Evolutionary conservation across 208 protist genomes (phyloP).

Genomic region (Wallacemonas sp.): DNA sequence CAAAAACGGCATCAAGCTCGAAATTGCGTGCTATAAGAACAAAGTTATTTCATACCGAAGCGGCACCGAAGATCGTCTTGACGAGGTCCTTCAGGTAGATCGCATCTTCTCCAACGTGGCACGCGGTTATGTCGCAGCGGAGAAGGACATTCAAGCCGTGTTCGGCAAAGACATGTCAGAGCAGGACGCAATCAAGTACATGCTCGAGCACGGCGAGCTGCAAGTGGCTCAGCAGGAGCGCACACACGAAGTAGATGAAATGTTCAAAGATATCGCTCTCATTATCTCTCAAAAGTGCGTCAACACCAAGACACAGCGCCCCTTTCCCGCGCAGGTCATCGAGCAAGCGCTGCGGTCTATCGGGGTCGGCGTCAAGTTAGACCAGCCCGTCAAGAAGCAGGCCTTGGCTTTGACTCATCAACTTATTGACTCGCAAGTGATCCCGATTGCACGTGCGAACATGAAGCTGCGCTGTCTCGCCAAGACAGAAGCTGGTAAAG

Average conservation of each 20-base stretch:
- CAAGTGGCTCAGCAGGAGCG: constrained; percentile 98
- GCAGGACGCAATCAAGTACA: constrained; percentile 82
- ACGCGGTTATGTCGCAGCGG: constrained; percentile 71
- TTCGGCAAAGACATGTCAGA: constrained; percentile 67
- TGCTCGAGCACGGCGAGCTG: constrained; percentile 96
- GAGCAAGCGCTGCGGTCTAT: constrained; percentile 95
- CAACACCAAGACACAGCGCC: constrained; percentile 90
- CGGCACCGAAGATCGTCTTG: constrained; percentile 80
- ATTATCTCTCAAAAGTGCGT: constrained; percentile 97
- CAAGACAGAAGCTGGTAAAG: constrained; percentile 36
- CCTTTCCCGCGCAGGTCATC: constrained; percentile 90
- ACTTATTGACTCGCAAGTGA: constrained; percentile 77
- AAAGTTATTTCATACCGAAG: constrained; percentile 90
- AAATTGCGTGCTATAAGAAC: constrained; percentile 93
- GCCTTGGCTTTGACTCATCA: constrained; percentile 93
- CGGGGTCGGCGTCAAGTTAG: constrained; percentile 91
- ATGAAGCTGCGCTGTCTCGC: constrained; percentile 92
- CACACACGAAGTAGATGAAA: constrained; percentile 89
- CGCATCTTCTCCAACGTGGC: constrained; percentile 89
- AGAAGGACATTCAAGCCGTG: constrained; percentile 78
- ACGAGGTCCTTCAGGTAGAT: constrained; percentile 92
- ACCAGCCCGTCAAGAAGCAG: constrained; percentile 93
- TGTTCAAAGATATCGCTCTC: constrained; percentile 95
- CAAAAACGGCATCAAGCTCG: constrained; percentile 80
- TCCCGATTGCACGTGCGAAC: constrained; percentile 93